phyloP scores from a whole-genome alignment of 306 rosid genomes.

The Herpetospermum pedunculosum region DNA sequence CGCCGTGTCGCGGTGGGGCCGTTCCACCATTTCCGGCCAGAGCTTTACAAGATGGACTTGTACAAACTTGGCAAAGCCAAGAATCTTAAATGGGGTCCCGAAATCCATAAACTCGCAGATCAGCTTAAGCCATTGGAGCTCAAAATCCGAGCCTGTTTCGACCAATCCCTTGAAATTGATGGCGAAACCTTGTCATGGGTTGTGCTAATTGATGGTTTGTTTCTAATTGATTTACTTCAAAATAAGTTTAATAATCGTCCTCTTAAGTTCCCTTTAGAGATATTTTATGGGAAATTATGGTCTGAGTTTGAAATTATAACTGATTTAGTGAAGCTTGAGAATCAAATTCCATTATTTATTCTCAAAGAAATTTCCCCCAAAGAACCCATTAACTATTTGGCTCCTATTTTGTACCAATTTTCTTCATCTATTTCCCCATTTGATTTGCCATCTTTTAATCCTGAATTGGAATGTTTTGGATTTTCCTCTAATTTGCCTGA shows the following conservation, averaged over 20 bases:
- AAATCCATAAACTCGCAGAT: background rate
- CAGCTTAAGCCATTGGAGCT: background rate
- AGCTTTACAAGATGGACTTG: background rate
- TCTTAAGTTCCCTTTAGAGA: background rate
- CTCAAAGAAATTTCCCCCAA: background rate
- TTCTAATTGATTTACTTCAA: constrained; percentile 1
- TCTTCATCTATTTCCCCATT: constrained; percentile 2
- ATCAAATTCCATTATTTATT: constrained; percentile 5
- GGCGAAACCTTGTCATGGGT: constrained; percentile 7
- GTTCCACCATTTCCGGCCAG: constrained; percentile 8
- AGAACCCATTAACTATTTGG: background rate
- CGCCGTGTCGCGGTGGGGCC: background rate
- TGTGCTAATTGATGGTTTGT: constrained; percentile 3
- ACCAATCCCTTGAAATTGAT: background rate
- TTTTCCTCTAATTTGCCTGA: background rate
- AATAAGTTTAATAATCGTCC: background rate
- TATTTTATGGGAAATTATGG: background rate
- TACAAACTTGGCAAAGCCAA: constrained; percentile 1
- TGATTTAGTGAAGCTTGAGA: constrained; percentile 6
- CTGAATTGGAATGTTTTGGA: background rate
- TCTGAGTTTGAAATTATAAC: background rate
- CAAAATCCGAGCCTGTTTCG: background rate
- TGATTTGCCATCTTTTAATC: background rate
- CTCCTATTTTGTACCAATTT: background rate
- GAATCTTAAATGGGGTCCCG: background rate